Evolutionary conservation across 2,329 filamentous ascomycete genomes (phyloP), one percentile per base, ranked within the genome.

Genomic region (Chrysoporthe cubensis): DNA sequence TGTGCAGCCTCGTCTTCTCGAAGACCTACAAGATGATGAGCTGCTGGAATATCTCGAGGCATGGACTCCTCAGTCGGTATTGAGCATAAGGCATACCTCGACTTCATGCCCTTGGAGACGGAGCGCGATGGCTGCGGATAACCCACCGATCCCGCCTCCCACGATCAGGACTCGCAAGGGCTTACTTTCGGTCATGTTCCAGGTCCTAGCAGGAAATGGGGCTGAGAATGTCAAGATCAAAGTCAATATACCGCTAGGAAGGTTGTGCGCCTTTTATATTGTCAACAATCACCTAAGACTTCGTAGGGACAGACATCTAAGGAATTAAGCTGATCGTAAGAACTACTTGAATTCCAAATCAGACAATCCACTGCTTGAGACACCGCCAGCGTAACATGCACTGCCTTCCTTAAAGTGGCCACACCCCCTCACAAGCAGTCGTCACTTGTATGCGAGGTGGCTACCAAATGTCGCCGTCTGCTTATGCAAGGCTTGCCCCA

Each of bases 111-210:
- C 68, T 54, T 67, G 68, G 3, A 44, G 61, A 3, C 65, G 58
- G 16, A 67, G 58, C n/a, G 68, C 68, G 6, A 69, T 44, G 43
- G 68, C 65, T 1, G 68, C 68, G 8, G 68, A 14, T 3, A 69
- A 62, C 9, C 68, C 68, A 2, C 48, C 68, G 37, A 69, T 67
- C 3, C 68, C 68, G 3, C 68, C 68, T 56, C 68, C 68, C 9
- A 48, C 68, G 42, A 69, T 60, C 32, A 69, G 62, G 18, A 67
- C 52, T 14, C 57, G 58, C 6, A 69, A 48, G 18, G 48, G 50
- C 14, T 61, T 62, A 43, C 21, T 8, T 34, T 64, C 14, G 16
- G 52, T 21, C 62, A 65, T 65, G 4, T 14, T 65, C 42, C 16
- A 43, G 16, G 11, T 34, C 21, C 18, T 0, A 40, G 37, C 1